Evolutionary conservation across 257 asterid species (phyloP).

Genomic region (Echites panduratus): DNA sequence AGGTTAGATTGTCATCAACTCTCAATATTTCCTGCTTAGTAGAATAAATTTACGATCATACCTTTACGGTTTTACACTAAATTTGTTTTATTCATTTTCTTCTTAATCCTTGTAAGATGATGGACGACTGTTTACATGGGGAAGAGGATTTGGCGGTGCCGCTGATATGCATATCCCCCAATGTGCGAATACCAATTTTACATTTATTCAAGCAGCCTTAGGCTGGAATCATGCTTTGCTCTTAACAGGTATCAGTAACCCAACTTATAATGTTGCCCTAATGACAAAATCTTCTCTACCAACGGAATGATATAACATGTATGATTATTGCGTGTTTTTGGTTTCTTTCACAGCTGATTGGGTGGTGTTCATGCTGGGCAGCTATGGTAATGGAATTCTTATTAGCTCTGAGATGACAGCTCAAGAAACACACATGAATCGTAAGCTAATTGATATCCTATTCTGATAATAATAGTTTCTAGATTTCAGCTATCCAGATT

Average conservation of each 20-base stretch:
- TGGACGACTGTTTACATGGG: slow-evolving; percentile 71
- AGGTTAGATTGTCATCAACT: not conserved
- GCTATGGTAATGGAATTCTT: slow-evolving; percentile 64
- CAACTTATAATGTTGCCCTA: not conserved
- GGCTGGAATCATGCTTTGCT: slow-evolving; percentile 92
- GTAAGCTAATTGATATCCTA: slow-evolving; percentile 20
- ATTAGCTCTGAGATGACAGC: slow-evolving; percentile 31
- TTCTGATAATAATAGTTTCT: not conserved
- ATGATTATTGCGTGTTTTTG: not conserved
- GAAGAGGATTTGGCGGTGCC: slow-evolving; percentile 65
- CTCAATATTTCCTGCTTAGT: not conserved
- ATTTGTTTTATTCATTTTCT: slow-evolving; percentile 3
- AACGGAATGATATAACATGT: not conserved
- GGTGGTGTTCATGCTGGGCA: slow-evolving; percentile 66
- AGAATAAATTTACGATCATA: not conserved
- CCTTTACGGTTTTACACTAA: not conserved
- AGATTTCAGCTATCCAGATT: not conserved
- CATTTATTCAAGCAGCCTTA: slow-evolving; percentile 46
- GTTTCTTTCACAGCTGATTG: slow-evolving; percentile 40
- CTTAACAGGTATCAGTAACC: slow-evolving; percentile 39
- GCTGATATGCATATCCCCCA: slow-evolving; percentile 43
- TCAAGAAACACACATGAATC: slow-evolving; percentile 19
- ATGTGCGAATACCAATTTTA: slow-evolving; percentile 21
- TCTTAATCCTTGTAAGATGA: slow-evolving; percentile 32
- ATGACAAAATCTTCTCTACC: not conserved